Percentiles rank a stretch among this genome's conserved stretches.
Evolutionary conservation across 129 eudicot species (phyloP).

Genomic region (Kitagawia praeruptora): DNA sequence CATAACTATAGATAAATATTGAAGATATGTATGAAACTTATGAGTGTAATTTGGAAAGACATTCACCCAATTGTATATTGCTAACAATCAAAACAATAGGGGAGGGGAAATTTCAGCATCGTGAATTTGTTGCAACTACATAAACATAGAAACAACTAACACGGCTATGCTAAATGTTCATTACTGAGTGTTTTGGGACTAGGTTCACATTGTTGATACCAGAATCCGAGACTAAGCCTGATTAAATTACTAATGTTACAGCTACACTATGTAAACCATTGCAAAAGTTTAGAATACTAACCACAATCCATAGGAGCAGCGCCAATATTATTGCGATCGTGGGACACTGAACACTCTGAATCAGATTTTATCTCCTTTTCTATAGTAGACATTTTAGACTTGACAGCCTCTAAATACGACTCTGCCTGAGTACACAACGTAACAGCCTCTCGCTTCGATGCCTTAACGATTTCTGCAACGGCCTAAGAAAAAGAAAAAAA

Average conservation of each 20-base stretch:
- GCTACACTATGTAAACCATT: not conserved
- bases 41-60: not conserved
- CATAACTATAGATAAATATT: not conserved
- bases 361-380: slow-evolving; percentile 24
- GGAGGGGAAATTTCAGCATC: not conserved
- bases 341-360: slow-evolving; percentile 4
- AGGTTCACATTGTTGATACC: not conserved
- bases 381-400: slow-evolving; percentile 24
- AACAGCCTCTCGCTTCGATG: slow-evolving; percentile 69
- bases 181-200: not conserved
- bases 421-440: slow-evolving; percentile 59
- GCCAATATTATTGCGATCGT: slow-evolving; percentile 12
- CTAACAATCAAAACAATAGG: not conserved
- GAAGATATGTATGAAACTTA: not conserved
- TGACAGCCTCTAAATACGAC: slow-evolving; percentile 27
- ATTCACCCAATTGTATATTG: not conserved
- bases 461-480: slow-evolving; percentile 83
- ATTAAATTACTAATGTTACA: not conserved
- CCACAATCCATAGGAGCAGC: slow-evolving; percentile 25
- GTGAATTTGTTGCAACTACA: not conserved
- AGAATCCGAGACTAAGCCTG: not conserved
- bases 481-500: slow-evolving; percentile 39
- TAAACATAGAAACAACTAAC: not conserved
- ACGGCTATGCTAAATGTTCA: not conserved
- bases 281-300: slow-evolving; percentile 18